A percentile compares a stretch with the other conserved stretches of the same genome.
These are phyloP conservation scores for Trichophyton rubrum DNA, from an alignment of 2,329 filamentous ascomycete species.

Conservation along the genomic window DNA sequence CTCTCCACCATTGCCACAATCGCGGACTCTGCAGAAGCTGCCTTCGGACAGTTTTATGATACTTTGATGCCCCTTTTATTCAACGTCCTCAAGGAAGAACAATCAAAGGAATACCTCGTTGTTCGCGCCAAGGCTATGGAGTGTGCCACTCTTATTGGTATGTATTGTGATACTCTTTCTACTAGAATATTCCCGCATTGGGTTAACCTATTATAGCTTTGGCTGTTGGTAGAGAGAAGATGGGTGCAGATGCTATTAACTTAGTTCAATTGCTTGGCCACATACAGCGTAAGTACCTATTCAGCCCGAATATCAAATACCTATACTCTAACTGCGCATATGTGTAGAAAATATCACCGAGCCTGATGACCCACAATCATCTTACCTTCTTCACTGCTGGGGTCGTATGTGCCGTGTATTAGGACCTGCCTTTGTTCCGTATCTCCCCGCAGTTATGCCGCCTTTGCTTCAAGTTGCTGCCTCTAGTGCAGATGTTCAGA, in stretches of 20 bases:
- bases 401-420: conserved; percentile 96
- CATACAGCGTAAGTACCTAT: conserved; percentile 51
- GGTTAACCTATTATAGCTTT: conserved; percentile 42
- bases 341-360: conserved; percentile 58
- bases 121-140: conserved; percentile 98
- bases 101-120: conserved; percentile 83
- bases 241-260: conserved; percentile 74
- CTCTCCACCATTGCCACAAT: conserved; percentile 97
- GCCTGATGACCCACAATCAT: conserved; percentile 85
- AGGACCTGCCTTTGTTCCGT: conserved; percentile 79
- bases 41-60: conserved; percentile 91
- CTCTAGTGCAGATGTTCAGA: conserved; percentile 92
- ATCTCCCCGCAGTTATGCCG: conserved; percentile 85
- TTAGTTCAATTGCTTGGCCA: conserved; percentile 76
- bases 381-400: conserved; percentile 98
- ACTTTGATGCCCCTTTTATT: conserved; percentile 91
- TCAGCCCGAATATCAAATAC: neutral
- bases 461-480: conserved; percentile 81
- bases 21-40: conserved; percentile 91
- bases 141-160: conserved; percentile 76
- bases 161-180: neutral
- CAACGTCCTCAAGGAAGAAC: conserved; percentile 75
- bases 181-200: neutral
- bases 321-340: conserved; percentile 5
- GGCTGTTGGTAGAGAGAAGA: conserved; percentile 84